phyloP scores from a whole-genome alignment of 2,329 filamentous ascomycete genomes.

The Botryotinia convoluta region DNA sequence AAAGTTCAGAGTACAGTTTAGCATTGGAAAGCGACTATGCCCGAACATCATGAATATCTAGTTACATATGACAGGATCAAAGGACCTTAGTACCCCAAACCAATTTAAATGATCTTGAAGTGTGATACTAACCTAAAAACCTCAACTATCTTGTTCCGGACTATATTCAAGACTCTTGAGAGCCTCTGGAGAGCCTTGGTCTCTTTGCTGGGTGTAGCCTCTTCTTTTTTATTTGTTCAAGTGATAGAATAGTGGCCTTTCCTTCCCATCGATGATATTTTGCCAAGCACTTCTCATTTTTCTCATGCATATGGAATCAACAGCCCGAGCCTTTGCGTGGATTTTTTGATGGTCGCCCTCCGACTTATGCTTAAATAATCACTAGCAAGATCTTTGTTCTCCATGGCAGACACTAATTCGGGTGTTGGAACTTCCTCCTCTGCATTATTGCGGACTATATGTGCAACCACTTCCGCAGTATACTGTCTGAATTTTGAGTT shows the following conservation, averaged over 20 bases:
- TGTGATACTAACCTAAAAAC: no score
- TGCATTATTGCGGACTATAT: not conserved
- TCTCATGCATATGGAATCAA: not conserved
- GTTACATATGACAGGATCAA: no score
- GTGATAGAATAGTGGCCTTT: not conserved
- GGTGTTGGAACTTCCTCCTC: not conserved
- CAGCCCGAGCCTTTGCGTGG: not conserved
- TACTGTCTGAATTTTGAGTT: not conserved
- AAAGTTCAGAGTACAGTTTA: not conserved
- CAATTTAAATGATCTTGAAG: not conserved
- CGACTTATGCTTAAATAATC: not conserved
- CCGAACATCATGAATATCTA: fast-evolving
- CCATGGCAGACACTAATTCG: not conserved
- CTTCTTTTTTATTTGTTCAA: no score
- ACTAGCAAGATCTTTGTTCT: not conserved
- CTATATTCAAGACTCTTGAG: no score
- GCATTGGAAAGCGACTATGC: not conserved
- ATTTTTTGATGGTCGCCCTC: not conserved
- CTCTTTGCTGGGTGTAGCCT: no score
- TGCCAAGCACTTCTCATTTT: not conserved
- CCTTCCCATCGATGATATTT: not conserved
- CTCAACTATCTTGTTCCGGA: no score
- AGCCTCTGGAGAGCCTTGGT: not conserved
- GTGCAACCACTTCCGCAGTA: not conserved
- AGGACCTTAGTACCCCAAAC: not conserved